Base-by-base conservation (phyloP, 2,329 filamentous ascomycete species). In the Torrubiella hemipterigena region DNA sequence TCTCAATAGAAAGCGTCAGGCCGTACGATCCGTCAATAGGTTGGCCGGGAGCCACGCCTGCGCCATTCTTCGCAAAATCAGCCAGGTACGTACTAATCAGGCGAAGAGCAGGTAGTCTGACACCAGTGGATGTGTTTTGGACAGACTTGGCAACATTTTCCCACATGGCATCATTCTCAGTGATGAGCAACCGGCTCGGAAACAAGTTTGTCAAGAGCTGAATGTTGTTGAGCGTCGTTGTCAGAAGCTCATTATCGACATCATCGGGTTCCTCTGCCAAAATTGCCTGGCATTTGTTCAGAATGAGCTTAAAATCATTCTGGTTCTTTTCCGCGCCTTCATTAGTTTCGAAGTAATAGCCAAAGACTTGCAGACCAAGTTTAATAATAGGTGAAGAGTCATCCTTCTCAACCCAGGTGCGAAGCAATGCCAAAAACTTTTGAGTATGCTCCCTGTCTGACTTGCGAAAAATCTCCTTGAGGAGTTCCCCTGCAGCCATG, bases 401-500 rank as follows among this genome's bases (percentile, higher is more conserved):
- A 7, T 76, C 72, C 44, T 87, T 78, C 34, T 74, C 74, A 13
- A 91, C 51, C 85, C 87, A 95, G 2, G 70, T 67, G 36, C 75
- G 73, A 34, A 95, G 61, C 27, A 87, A 67, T 0, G 59, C 59
- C 22, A 91, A 58, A 48, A 93, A 86, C 28, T 71, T 77, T 39
- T 76, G 70, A 22, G 75, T 63, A 36, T 77, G 72, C 41, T 86
- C 81, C 38, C 71, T 69, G 48, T 89, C 81, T 3, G 86, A 78
- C 44, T 78, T 76, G 35, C 74, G 71, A 54, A 94, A 93, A 13
- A 91, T 69, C 46, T 82, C 77, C 47, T 81, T 85, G 34, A 96
- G 62, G 27, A 98, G 61, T 35, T 80, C 73, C 27, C 76, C 79
- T 1, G 87, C 86, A 52, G 89, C 78, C 38, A 86, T 72, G 18